Evolutionary conservation across 345 rosid genomes (phyloP).

Genomic region (Hibiscus syriacus): DNA sequence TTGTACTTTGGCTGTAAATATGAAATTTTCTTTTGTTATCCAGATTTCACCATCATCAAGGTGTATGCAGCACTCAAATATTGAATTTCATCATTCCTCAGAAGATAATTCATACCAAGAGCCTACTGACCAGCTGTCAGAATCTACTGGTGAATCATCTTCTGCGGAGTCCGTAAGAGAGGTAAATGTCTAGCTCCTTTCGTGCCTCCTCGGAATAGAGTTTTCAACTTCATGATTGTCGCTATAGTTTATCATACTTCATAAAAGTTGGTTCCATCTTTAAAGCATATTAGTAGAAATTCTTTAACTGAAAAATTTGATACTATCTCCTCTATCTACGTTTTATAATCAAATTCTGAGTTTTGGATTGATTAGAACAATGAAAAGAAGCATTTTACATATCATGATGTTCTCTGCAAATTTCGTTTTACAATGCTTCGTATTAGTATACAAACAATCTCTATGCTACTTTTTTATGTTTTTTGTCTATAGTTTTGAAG

Average conservation of each 20-base stretch:
- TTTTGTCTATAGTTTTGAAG: neutral
- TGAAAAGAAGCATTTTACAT: no score
- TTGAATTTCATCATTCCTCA: conserved; percentile 25
- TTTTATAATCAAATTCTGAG: no score
- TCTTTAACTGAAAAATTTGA: neutral
- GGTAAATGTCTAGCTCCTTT: no score
- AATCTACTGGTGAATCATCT: no score
- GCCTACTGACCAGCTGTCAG: conserved; percentile 22
- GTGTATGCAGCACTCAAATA: conserved; percentile 33
- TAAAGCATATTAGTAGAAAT: no score
- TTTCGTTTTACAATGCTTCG: neutral
- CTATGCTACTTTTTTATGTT: neutral
- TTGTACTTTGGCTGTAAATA: neutral
- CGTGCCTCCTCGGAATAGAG: neutral
- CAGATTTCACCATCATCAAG: conserved; percentile 38
- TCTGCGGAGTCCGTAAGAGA: no score
- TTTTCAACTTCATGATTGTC: neutral
- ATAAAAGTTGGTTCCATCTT: no score
- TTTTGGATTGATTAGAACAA: no score
- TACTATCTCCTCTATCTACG: neutral
- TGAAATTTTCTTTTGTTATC: conserved; percentile 12
- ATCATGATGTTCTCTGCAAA: no score
- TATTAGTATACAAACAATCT: neutral
- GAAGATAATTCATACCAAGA: conserved; percentile 24
- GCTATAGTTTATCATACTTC: neutral